Percentiles rank a stretch among this genome's conserved stretches.
phyloP scores from a whole-genome alignment of 257 asterid species.

The Fraxinus pennsylvanica region DNA sequence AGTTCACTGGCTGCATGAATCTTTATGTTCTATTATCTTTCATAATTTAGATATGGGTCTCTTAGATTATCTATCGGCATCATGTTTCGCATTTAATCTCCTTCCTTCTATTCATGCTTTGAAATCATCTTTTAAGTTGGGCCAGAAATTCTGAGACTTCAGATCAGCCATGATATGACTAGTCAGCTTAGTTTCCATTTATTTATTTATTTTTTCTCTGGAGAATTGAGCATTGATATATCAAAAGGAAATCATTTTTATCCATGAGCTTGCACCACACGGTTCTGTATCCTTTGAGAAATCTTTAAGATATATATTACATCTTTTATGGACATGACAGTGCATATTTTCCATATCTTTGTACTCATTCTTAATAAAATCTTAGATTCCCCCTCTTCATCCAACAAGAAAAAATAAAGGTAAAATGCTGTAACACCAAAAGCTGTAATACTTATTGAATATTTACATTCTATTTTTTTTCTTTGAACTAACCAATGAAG shows the following conservation, averaged over 20 bases:
- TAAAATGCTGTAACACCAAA: neutral
- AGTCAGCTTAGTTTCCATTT: neutral
- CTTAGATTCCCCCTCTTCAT: neutral
- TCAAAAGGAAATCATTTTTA: neutral
- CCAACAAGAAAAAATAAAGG: neutral
- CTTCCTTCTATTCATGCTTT: slow-evolving; percentile 7
- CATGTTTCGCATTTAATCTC: neutral
- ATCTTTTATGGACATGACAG: neutral
- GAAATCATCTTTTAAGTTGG: slow-evolving; percentile 8
- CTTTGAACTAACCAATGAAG: neutral
- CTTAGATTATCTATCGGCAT: slow-evolving; percentile 5
- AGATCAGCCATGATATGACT: slow-evolving; percentile 4
- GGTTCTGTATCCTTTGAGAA: neutral
- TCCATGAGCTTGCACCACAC: neutral
- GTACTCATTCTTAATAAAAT: too few species aligned
- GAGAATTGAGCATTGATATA: neutral
- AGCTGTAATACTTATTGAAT: neutral
- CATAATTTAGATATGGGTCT: neutral
- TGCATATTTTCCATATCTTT: neutral
- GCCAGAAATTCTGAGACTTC: slow-evolving; percentile 12
- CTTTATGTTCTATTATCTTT: neutral
- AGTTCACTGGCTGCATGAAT: slow-evolving; percentile 18
- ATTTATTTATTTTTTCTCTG: neutral
- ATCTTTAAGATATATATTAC: neutral
- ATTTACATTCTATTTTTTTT: neutral